Conservation (phyloP, 495 filamentous ascomycete genomes). For the Elasticomyces elasticus region DNA sequence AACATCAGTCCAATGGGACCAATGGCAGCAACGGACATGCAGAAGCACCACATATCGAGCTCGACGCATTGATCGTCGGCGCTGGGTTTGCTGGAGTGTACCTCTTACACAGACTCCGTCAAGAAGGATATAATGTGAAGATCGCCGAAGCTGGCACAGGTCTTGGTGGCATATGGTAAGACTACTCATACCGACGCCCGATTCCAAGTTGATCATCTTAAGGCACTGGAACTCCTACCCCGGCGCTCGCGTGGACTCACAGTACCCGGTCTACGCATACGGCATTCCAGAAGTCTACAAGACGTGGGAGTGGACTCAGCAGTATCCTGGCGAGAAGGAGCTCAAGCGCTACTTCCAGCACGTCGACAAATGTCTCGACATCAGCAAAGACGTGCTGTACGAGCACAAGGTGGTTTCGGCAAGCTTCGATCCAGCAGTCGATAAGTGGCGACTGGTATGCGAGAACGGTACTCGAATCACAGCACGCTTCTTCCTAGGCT, state of each 20-base stretch:
- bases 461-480: conserved; percentile 30
- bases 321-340: conserved; percentile 44
- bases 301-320: conserved; percentile 43
- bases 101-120: conserved; percentile 21
- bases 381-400: conserved; percentile 46
- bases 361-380: conserved; percentile 41
- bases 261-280: conserved; percentile 43
- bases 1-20: not conserved
- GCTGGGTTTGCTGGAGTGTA: conserved; percentile 33
- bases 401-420: conserved; percentile 39
- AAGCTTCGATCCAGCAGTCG: conserved; percentile 32
- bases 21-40: not conserved
- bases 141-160: conserved; percentile 26
- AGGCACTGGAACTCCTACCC: conserved; percentile 29
- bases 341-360: conserved; percentile 47
- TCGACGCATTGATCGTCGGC: conserved; percentile 45
- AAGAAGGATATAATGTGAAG: conserved; percentile 24
- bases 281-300: conserved; percentile 43
- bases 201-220: conserved; percentile 4
- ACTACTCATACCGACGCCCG: conserved; percentile 11
- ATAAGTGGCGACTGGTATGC: conserved; percentile 35
- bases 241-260: conserved; percentile 39
- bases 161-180: conserved; percentile 25
- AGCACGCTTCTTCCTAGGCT: conserved; percentile 40
- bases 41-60: not conserved